These are phyloP conservation scores for Neltuma alba DNA, from an alignment of 306 rosid species.

Conservation along the genomic window DNA sequence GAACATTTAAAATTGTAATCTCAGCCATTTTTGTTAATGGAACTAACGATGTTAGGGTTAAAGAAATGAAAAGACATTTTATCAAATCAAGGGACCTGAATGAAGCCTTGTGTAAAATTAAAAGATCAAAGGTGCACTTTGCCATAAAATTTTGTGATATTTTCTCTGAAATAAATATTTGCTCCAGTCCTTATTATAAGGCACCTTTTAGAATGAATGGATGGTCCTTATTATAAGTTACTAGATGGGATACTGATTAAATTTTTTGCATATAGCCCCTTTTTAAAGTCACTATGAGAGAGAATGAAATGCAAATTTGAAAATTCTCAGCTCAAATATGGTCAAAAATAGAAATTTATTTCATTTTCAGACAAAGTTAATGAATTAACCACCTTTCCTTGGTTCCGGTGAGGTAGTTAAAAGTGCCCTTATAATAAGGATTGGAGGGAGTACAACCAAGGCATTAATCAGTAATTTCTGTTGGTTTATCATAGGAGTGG, in stretches of 20 bases:
- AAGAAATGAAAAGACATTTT: no score
- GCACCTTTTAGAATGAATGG: neutral
- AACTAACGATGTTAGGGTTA: no score
- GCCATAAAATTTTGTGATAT: no score
- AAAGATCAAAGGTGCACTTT: no score
- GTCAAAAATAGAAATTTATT: neutral
- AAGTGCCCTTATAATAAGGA: no score
- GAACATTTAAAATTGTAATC: no score
- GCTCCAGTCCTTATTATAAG: neutral
- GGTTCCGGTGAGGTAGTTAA: no score
- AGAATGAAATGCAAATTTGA: neutral
- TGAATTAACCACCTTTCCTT: no score
- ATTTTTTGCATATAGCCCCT: neutral
- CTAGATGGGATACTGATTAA: neutral
- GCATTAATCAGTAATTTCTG: conserved; percentile 5
- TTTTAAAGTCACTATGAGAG: neutral
- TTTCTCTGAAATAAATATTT: neutral
- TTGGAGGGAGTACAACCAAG: neutral
- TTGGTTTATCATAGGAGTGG: neutral
- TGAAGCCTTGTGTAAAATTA: no score
- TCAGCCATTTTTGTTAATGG: no score
- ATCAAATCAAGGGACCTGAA: no score
- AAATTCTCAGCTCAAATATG: neutral
- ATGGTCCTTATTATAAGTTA: neutral
- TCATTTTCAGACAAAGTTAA: neutral